phyloP scores from a whole-genome alignment of 1,139 yeast genomes.

The Pichia sp. region DNA sequence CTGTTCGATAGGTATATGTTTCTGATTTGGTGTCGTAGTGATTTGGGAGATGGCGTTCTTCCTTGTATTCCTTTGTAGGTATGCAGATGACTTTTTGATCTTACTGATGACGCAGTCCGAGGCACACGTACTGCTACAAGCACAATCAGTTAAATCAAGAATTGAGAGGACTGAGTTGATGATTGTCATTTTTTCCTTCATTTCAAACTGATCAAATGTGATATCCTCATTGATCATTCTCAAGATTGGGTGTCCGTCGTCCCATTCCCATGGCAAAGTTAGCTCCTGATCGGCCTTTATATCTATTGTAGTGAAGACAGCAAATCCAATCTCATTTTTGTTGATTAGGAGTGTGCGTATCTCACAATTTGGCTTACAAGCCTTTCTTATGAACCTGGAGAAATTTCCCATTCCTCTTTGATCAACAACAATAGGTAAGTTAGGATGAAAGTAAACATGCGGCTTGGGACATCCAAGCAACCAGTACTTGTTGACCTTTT shows the following conservation, averaged over 20 bases:
- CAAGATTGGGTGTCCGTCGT: conserved; percentile 63
- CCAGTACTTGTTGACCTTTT: conserved; percentile 68
- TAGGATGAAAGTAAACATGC: conserved; percentile 51
- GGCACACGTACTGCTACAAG: conserved; percentile 39
- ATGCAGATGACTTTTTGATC: conserved; percentile 55
- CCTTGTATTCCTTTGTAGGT: conserved; percentile 50
- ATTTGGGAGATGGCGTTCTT: conserved; percentile 27
- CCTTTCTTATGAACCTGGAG: conserved; percentile 65
- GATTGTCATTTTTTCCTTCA: conserved; percentile 42
- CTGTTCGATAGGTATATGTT: conserved; percentile 21
- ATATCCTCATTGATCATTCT: conserved; percentile 35
- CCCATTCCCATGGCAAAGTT: conserved; percentile 88
- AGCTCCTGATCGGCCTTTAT: conserved; percentile 61
- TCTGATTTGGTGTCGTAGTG: conserved; percentile 26
- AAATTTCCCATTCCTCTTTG: conserved; percentile 74
- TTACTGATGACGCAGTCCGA: conserved; percentile 52
- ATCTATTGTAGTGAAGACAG: conserved; percentile 50
- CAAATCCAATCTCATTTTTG: conserved; percentile 39
- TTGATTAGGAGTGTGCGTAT: conserved; percentile 48
- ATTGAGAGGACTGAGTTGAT: conserved; percentile 57
- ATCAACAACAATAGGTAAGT: conserved; percentile 59
- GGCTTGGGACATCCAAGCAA: conserved; percentile 85
- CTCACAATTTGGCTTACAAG: conserved; percentile 74
- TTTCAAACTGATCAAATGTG: conserved; percentile 28
- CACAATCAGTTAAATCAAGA: conserved; percentile 66